Base-by-base conservation (phyloP, 1,284 basidiomycete genomes). In the Ustilago vetiveriae region DNA sequence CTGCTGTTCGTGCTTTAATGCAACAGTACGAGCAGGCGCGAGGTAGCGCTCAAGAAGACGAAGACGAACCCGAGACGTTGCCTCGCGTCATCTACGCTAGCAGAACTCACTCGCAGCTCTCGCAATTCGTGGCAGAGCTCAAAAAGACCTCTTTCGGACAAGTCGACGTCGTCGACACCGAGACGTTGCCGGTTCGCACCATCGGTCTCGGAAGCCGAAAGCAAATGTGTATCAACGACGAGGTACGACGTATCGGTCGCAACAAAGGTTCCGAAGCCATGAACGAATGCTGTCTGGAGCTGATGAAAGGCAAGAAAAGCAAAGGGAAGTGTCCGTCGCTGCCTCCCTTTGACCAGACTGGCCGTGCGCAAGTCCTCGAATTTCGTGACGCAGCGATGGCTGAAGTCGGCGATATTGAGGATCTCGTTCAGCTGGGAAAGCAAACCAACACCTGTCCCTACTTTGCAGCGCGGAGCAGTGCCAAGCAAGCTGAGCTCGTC, bases 161-260 rank as follows among this genome's bases (percentile, higher is more conserved):
- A 82, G 21, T 45, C 22, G 54, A 64, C 29, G 40, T 57, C 5
- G 13, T 57, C 5, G 37, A 64, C 40, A 44, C 75, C 71, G 23
- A 49, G 2, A 40, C 55, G 8, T 44, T 49, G 11, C 51, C 72
- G 5, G 48, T 75, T 26, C 68, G 74, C 23, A 51, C 77, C 39
- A 30, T 78, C 68, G 52, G 72, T 37, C 86, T 98, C 3, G 95
- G 91, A 2, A 93, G 92, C n/a, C 87, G 95, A 30, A 91, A 90
- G 79, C 94, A 96, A 77, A 86, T 98, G 17, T 98, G 95, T 82
- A 92, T 98, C 73, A 92, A 98, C 78, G 90, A 92, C 26, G 86
- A 88, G 22, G 85, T 94, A 11, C 86, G 87, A 41, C 83, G 84
- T 1, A 87, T 80, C 7, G 81, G 75, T 2, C 47, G 85, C 43